Base-by-base conservation (phyloP, 176 grass and related monocot species). In the Elaeis guineensis region DNA sequence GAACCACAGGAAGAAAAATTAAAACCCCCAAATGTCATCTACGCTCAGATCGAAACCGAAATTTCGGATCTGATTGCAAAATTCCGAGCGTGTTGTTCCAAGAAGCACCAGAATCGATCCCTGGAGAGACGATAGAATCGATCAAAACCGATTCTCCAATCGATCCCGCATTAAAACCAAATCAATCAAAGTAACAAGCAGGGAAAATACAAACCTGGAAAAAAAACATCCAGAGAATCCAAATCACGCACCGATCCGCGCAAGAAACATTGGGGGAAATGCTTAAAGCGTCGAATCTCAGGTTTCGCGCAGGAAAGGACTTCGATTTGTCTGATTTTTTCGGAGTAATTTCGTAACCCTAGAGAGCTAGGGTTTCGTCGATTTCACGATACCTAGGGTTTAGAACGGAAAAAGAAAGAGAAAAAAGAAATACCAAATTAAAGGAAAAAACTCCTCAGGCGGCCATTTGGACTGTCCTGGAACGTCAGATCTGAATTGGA, bases 21-120 rank as follows among this genome's bases (percentile, higher is more conserved):
- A 71, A 21, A 76, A 60, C 25, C 25, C 50, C 53, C 11, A 70
- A 87, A 78, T 69, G 60, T 57, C 49, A 78, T 63, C 77, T 84
- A 55, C 52, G 63, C 44, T 70, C 58, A 77, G 73, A 50, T 17
- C 54, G 55, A 14, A 77, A 72, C 57, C 57, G 61, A 55, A 68
- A 79, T 69, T 65, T 63, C 70, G 69, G 66, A 87, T 87, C 66
- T 51, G 63, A 32, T 17, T 62, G 55, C 78, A 77, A 75, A 67
- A 79, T 61, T 54, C 58, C 66, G n/a, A 65, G 51, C 68, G 55
- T 70, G 82, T 70, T 71, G 21, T 78, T 29, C 49, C 56, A 73
- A 72, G 62, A 58, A 23, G 57, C 54, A 44, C 25, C 19, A 49
- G 75, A 82, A 71, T 75, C 30, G 29, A 72, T 48, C 54, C 70